A percentile compares a stretch with the other conserved stretches of the same genome.
Evolutionary conservation across 2,329 filamentous ascomycete species (phyloP).

Genomic region (Colletotrichum viniferum): DNA sequence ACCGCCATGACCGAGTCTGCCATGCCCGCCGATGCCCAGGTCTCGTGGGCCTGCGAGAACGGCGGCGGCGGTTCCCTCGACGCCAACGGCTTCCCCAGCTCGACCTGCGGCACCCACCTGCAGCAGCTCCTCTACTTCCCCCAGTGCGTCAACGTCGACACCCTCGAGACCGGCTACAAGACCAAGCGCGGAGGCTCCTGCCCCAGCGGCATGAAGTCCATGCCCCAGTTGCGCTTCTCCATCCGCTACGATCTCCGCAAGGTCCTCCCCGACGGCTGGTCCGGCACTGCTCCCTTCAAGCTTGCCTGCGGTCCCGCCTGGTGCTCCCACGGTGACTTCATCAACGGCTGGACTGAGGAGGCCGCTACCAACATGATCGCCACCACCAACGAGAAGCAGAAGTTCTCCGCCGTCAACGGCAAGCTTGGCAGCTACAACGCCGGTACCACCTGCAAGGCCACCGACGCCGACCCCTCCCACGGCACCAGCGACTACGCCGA

Average conservation of each 20-base stretch:
- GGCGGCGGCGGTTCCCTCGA: constrained; percentile 33
- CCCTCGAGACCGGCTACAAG: constrained; percentile 30
- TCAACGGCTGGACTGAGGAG: constrained; percentile 52
- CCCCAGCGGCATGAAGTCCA: constrained; percentile 46
- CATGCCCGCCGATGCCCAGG: constrained; percentile 24
- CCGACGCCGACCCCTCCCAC: constrained; percentile 42
- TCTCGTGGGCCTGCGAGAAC: constrained; percentile 35
- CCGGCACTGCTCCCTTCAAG: constrained; percentile 45
- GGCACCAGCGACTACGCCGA: constrained; percentile 45
- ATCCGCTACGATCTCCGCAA: constrained; percentile 51
- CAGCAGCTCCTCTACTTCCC: constrained; percentile 53
- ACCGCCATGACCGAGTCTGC: constrained; percentile 44
- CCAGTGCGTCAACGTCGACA: constrained; percentile 27
- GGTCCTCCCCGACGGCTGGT: constrained; percentile 47
- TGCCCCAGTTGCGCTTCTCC: constrained; percentile 51
- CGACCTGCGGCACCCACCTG: constrained; percentile 61
- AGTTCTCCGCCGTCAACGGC: constrained; percentile 41
- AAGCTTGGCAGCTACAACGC: constrained; percentile 33
- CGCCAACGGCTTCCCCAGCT: constrained; percentile 74
- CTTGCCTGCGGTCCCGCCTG: constrained; percentile 44
- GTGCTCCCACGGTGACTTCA: constrained; percentile 52
- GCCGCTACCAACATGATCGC: constrained; percentile 44
- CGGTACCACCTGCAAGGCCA: constrained; percentile 32
- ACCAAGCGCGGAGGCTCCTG: constrained; percentile 37
- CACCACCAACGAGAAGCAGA: constrained; percentile 37